Evolutionary conservation across 768 basidiomycete genomes (phyloP).

Genomic region (Hydnomerulius pinastri): DNA sequence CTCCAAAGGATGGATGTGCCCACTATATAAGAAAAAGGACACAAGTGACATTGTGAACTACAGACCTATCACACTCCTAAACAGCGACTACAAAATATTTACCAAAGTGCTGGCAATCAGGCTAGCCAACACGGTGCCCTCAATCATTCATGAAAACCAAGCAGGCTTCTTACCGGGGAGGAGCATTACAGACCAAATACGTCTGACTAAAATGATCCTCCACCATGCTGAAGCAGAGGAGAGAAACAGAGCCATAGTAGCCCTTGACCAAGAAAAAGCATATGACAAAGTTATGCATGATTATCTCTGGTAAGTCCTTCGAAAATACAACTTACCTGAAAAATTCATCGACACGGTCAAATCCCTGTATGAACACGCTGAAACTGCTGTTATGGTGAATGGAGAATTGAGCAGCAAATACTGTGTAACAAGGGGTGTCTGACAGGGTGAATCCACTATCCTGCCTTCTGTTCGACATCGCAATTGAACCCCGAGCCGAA

Average conservation of each 20-base stretch:
- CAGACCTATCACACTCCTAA: conserved; percentile 38
- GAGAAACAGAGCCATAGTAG: conserved; percentile 28
- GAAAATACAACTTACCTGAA: conserved; percentile 22
- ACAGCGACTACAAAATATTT: conserved; percentile 35
- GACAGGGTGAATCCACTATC: conserved; percentile 39
- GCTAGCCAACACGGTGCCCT: conserved; percentile 7
- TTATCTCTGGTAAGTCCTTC: conserved; percentile 32
- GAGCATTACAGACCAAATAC: conserved; percentile 34
- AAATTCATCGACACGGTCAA: conserved; percentile 29
- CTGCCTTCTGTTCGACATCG: conserved; percentile 33
- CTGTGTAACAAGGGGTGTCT: conserved; percentile 24
- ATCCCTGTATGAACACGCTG: conserved; percentile 30
- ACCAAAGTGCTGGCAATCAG: conserved; percentile 24
- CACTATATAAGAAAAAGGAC: conserved; percentile 44
- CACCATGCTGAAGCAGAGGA: conserved; percentile 22
- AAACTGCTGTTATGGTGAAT: conserved; percentile 36
- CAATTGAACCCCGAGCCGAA: conserved; percentile 34
- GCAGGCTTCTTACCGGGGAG: conserved; percentile 40
- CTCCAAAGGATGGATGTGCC: conserved; percentile 35
- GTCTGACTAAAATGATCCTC: conserved; percentile 27
- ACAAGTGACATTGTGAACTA: conserved; percentile 34
- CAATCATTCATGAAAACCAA: conserved; percentile 36
- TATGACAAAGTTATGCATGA: conserved; percentile 38
- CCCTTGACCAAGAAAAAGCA: conserved; percentile 42
- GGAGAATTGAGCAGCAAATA: conserved; percentile 21